Evolutionary conservation across 257 asterid species (phyloP).

Genomic region (Datura wrightii): DNA sequence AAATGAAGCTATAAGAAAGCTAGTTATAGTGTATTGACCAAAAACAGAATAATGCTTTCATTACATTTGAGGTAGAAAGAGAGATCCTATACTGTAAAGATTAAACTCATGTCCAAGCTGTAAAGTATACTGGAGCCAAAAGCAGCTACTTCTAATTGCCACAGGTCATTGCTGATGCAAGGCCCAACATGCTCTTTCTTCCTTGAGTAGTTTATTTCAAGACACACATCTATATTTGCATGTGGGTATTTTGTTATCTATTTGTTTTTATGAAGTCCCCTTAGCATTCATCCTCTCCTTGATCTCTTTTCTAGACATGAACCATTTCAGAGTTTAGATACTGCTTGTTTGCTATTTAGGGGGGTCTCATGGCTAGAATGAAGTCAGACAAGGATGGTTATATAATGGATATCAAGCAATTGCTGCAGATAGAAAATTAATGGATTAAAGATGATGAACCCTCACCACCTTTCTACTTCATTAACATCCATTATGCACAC

Average conservation of each 20-base stretch:
- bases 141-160: conserved; percentile 10
- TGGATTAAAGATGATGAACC: background rate
- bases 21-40: background rate
- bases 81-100: background rate
- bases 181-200: background rate
- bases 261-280: conserved; percentile 11
- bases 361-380: background rate
- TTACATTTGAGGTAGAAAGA: conserved; percentile 6
- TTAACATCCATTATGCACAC: background rate
- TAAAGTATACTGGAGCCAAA: background rate
- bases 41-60: background rate
- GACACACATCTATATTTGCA: conserved; percentile 18
- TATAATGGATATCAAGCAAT: background rate
- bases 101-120: conserved; percentile 8
- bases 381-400: background rate
- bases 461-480: conserved; percentile 14
- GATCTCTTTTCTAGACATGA: background rate
- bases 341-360: background rate
- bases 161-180: conserved; percentile 21
- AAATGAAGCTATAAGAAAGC: conserved; percentile 10
- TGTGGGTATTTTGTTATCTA: background rate
- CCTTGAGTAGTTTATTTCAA: conserved; percentile 1
- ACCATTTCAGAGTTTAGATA: conserved; percentile 9
- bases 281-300: conserved; percentile 11
- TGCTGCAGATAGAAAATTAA: background rate